Evolutionary conservation across 352 stramenopile genomes (phyloP), one percentile per base, ranked within the genome.

Genomic region (Phytophthora sp.): DNA sequence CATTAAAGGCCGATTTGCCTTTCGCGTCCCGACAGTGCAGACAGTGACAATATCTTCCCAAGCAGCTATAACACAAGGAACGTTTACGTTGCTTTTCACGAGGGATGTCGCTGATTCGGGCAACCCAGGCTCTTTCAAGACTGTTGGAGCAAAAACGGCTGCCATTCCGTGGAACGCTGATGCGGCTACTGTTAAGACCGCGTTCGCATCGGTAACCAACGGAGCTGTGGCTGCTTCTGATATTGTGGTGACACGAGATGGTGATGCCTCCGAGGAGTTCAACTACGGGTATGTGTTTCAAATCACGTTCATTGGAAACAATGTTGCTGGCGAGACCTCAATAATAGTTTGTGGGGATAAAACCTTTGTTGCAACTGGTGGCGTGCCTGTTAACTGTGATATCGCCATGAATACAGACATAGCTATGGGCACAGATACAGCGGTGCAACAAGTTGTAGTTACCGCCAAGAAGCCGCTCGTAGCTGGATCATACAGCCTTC

Each of bases 281-380:
- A 57, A 70, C 9, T 93, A 79, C 41, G 87, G 84, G 11, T 93
- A 87, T 24, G 62, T 85, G 15, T 92, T 79, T 43, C 85, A 81
- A 5, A 79, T 95, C 54, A 91, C 82, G 24, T 95, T 95, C 62
- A 54, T 95, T 10, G 84, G 87, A 5, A 91, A 87, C 30, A 70
- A 50, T 4, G 84, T 95, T 4, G 83, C 79, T 1, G 87, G 87
- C 2, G 77, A 95, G 38, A 89, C 84, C 0, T 58, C 48, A 27
- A 32, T 30, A 13, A 49, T 75, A 1, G 55, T 52, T 4, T 88
- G 79, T 44, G 48, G 27, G 1, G 54, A 53, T 6, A 51, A 64
- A 42, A 60, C 20, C 0, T 91, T 95, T 31, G 49, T 56, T 4
- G 77, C 74, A 9, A 70, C 66, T 1, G 83, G 76, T 4, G 63